Conservation (phyloP, 805 yeast species). For the Pichia rugopelliculosa region DNA sequence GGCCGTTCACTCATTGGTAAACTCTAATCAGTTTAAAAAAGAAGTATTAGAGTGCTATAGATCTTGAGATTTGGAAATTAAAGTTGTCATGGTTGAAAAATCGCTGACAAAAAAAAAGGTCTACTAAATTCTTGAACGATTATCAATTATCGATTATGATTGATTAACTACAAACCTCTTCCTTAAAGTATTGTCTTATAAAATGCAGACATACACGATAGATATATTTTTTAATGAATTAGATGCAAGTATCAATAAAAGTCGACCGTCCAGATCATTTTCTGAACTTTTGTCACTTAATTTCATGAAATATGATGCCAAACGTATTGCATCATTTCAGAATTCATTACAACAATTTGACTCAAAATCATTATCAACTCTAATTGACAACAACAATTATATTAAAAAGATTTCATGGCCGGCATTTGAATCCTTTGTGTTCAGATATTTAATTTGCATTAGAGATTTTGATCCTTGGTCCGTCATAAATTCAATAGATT, state of each 20-base stretch:
- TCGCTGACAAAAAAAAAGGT: too few relatives aligned
- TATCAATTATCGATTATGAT: too few relatives aligned
- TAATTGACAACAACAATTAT: conserved; percentile 22
- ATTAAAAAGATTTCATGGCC: conserved; percentile 31
- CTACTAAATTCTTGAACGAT: too few relatives aligned
- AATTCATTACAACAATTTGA: conserved; percentile 17
- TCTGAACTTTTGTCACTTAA: conserved; percentile 2
- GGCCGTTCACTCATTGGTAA: neutral
- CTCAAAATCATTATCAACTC: conserved; percentile 18
- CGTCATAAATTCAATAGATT: conserved; percentile 44
- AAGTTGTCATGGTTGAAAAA: neutral
- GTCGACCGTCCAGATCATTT: neutral
- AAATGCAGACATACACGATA: conserved; percentile 1
- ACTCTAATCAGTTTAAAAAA: neutral
- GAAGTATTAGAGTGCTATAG: neutral
- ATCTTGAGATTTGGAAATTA: neutral
- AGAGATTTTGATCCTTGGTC: conserved; percentile 54
- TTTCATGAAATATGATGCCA: conserved; percentile 3
- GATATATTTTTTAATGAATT: conserved; percentile 2
- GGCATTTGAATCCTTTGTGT: conserved; percentile 38
- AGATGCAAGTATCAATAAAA: neutral
- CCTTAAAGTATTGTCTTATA: too few relatives aligned
- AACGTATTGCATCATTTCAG: conserved; percentile 23
- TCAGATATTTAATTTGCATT: conserved; percentile 36
- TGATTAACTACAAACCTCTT: too few relatives aligned